phyloP scores from a whole-genome alignment of 768 basidiomycete genomes.

The Russula griseocarnosa region DNA sequence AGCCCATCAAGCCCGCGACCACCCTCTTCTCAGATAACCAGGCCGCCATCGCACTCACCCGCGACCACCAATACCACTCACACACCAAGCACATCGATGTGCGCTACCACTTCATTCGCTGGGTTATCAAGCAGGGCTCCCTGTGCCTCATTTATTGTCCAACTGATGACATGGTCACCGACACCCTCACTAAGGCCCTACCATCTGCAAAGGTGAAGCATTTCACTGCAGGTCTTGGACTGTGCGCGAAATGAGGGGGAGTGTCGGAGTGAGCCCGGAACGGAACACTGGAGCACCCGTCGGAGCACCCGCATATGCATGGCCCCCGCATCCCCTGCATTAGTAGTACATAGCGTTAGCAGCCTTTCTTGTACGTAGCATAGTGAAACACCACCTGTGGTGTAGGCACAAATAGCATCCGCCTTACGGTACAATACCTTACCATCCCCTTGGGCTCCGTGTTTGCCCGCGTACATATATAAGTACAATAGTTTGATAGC shows the following conservation, averaged over 20 bases:
- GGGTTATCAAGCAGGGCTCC: background rate
- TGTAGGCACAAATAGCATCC: no score
- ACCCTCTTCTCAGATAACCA: background rate
- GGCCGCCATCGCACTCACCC: background rate
- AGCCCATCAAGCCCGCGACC: no score
- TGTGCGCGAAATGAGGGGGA: background rate
- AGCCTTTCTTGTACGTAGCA: no score
- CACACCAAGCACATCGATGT: background rate
- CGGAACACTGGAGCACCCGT: no score
- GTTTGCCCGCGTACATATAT: no score
- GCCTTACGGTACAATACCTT: no score
- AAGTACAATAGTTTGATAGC: no score
- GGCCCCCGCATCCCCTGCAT: no score
- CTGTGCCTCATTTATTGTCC: constrained; percentile 1
- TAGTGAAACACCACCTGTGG: no score
- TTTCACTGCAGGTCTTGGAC: background rate
- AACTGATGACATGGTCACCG: constrained; percentile 9
- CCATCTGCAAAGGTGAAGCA: background rate
- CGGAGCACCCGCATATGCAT: no score
- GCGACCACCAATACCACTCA: background rate
- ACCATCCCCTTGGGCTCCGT: no score
- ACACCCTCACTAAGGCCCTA: constrained; percentile 2
- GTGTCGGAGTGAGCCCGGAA: background rate
- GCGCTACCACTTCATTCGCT: background rate
- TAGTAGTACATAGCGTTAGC: no score